These are phyloP conservation scores for Populus pruinosa DNA, from an alignment of 345 rosid species.

Conservation along the genomic window DNA sequence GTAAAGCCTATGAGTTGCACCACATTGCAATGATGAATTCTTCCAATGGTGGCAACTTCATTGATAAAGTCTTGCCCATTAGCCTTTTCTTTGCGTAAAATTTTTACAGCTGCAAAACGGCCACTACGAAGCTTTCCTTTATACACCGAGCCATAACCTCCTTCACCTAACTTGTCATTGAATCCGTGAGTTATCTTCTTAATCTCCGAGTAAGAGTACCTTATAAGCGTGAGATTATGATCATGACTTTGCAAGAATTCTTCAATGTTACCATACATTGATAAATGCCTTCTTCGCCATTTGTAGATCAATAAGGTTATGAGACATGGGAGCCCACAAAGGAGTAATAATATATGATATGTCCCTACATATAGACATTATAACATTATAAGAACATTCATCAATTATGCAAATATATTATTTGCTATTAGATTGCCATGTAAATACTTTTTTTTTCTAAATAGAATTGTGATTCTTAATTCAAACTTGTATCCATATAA, in stretches of 20 bases:
- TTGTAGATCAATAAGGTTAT: not conserved
- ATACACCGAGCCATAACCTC: slow-evolving; percentile 11
- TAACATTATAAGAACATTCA: too few relatives aligned
- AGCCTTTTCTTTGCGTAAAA: not conserved
- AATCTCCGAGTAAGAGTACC: not conserved
- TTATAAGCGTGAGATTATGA: not conserved
- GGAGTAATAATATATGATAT: too few relatives aligned
- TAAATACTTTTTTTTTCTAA: too few relatives aligned
- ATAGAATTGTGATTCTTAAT: too few relatives aligned
- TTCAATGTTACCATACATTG: not conserved
- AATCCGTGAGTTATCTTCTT: not conserved
- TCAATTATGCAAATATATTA: too few relatives aligned
- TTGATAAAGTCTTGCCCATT: slow-evolving; percentile 8
- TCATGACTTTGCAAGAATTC: not conserved
- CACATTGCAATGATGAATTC: slow-evolving; percentile 1
- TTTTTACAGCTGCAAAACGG: not conserved
- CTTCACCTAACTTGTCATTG: slow-evolving; percentile 7
- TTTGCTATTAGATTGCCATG: too few relatives aligned
- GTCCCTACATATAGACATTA: too few relatives aligned
- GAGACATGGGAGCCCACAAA: not conserved
- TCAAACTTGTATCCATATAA: too few relatives aligned
- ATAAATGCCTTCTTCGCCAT: slow-evolving; percentile 3
- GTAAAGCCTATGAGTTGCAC: slow-evolving; percentile 6
- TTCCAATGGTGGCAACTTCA: slow-evolving; percentile 17
- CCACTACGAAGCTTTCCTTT: slow-evolving; percentile 13